Conservation (phyloP, 441 rosid genomes). For the Daphne laureola region DNA sequence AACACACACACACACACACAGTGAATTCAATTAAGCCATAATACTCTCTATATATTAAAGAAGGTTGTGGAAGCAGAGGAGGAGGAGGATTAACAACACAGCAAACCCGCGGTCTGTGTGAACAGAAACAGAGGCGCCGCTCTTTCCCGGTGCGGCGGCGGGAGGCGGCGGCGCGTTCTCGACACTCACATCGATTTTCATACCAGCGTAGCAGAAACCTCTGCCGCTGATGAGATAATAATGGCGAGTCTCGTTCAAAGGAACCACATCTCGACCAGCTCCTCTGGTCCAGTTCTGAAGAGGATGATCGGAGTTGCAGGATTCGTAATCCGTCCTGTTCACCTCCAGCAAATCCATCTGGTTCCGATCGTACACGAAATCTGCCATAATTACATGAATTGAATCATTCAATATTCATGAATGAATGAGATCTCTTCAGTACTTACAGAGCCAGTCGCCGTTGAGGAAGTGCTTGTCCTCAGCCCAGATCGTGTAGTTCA, state of each 20-base stretch:
- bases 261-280: conserved; percentile 83
- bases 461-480: conserved; percentile 64
- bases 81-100: no score
- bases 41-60: no score
- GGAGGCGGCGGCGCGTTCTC: conserved; percentile 74
- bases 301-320: conserved; percentile 60
- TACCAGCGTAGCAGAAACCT: conserved; percentile 77
- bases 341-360: conserved; percentile 81
- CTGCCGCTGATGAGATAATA: conserved; percentile 79
- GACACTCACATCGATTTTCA: conserved; percentile 57
- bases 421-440: no score
- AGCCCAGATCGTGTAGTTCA: conserved; percentile 81
- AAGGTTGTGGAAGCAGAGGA: no score
- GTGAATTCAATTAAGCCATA: no score
- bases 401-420: no score
- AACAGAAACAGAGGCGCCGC: conserved; percentile 15
- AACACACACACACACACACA: no score
- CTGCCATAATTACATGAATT: no score
- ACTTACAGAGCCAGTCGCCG: conserved; percentile 92
- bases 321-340: conserved; percentile 61
- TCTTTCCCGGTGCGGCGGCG: conserved; percentile 30
- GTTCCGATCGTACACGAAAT: conserved; percentile 82
- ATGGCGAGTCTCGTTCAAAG: conserved; percentile 60
- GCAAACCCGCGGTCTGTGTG: no score
- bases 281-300: conserved; percentile 78